A percentile compares a stretch with the other conserved stretches of the same genome.
phyloP scores from a whole-genome alignment of 2,329 filamentous ascomycete genomes.

The Fusarium pininemorale region DNA sequence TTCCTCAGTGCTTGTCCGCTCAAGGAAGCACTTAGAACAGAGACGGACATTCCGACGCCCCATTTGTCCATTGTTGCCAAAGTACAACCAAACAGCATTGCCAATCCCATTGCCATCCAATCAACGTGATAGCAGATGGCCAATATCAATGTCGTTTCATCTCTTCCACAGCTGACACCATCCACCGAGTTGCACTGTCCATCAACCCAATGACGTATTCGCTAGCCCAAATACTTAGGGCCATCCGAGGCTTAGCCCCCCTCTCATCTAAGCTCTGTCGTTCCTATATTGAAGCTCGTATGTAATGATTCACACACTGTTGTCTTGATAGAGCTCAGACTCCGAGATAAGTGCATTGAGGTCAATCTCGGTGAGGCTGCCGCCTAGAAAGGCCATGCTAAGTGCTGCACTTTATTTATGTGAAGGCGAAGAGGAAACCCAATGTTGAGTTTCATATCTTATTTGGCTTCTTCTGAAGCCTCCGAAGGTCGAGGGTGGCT shows the following conservation, averaged over 20 bases:
- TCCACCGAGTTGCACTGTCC: conserved; percentile 17
- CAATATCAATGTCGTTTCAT: conserved; percentile 10
- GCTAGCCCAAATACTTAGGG: conserved; percentile 29
- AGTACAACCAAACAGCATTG: conserved; percentile 8
- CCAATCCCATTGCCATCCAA: conserved; percentile 1
- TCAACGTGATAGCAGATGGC: conserved; percentile 15
- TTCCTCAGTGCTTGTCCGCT: not conserved
- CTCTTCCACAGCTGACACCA: conserved; percentile 10
- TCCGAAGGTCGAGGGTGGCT: conserved; percentile 49
- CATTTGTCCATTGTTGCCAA: not conserved
- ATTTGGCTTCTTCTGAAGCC: conserved; percentile 57
- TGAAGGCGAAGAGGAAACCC: conserved; percentile 13
- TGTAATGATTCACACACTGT: conserved; percentile 35
- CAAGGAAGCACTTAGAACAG: not conserved
- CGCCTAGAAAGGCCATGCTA: conserved; percentile 36
- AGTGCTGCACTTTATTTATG: conserved; percentile 35
- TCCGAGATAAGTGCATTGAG: conserved; percentile 37
- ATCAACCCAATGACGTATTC: conserved; percentile 32
- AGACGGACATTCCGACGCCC: not conserved
- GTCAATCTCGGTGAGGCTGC: conserved; percentile 34
- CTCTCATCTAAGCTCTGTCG: conserved; percentile 35
- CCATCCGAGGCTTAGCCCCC: conserved; percentile 25
- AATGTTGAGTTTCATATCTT: conserved; percentile 33
- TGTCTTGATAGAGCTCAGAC: conserved; percentile 32
- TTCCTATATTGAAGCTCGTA: conserved; percentile 35